Base-by-base conservation (phyloP, 2,329 filamentous ascomycete genomes). In the Ophiocordyceps robertsii region DNA sequence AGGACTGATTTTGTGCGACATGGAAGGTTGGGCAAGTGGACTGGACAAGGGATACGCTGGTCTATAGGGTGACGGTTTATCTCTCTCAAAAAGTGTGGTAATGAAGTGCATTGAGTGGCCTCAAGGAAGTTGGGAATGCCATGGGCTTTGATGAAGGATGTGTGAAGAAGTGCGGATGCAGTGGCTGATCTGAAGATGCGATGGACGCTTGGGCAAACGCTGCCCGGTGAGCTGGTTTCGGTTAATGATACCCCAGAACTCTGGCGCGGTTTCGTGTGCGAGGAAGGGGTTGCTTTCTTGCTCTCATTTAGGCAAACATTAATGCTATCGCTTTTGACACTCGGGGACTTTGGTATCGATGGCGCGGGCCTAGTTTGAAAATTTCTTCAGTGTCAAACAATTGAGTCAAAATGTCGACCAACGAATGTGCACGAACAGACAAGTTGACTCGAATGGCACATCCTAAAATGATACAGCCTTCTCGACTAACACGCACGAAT, bases 11-110 rank as follows among this genome's bases (percentile, higher is more conserved):
- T 59, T 52, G 47, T 48, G 48, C 44, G 37, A 49, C 44, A 53
- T 44, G 49, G 49, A 51, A 44, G 47, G 46, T 52, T 46, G 45
- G 49, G 51, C 45, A 49, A 51, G 51, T 51, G 53, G 51, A 54
- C 53, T 53, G 49, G 49, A 54, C 49, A 55, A 53, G 48, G 52
- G 42, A 53, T 45, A 49, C 53, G 50, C 50, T 49, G 51, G 46
- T 55, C 56, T 53, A 58, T 54, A 55, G 57, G 48, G 50, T 55
- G 59, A 55, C 56, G 57, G 53, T 51, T 57, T 58, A 56, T 57
- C 46, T 54, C 47, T 43, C 60, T 56, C 42, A 57, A 57, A 56
- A 59, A 27, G 24, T n/a, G 33, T 58, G 56, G 53, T 53, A 47
- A 52, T 49, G 52, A 53, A 52, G 51, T 56, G 47, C 50, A 53